Percentiles rank a stretch among this genome's conserved stretches.
These are phyloP conservation scores for Daldinia grandis DNA, from an alignment of 495 filamentous ascomycete species.

Conservation along the genomic window DNA sequence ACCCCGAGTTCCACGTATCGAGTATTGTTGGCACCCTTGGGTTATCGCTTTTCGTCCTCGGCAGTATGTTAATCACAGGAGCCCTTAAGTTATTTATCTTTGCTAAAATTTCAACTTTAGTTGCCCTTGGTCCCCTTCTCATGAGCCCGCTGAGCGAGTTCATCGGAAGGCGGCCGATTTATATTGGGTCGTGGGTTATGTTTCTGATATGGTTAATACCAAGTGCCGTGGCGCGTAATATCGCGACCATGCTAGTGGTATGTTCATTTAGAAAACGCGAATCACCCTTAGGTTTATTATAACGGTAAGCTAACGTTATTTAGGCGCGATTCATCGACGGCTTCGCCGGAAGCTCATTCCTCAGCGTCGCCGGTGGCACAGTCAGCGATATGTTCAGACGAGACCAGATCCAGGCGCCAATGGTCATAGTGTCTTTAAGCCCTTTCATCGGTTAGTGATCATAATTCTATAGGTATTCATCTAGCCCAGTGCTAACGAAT, in stretches of 20 bases:
- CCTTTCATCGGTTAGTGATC: constrained; percentile 76
- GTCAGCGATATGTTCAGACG: constrained; percentile 88
- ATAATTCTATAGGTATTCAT: constrained; percentile 38
- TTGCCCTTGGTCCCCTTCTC: constrained; percentile 76
- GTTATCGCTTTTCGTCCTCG: constrained; percentile 80
- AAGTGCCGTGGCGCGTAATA: constrained; percentile 84
- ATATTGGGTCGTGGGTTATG: constrained; percentile 76
- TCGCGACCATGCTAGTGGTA: constrained; percentile 78
- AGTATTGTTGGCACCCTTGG: constrained; percentile 80
- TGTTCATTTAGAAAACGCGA: constrained; percentile 1
- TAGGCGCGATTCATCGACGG: constrained; percentile 83
- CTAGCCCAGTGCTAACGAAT: constrained; percentile 42
- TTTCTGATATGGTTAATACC: constrained; percentile 91
- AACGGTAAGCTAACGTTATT: background rate
- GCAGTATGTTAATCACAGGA: constrained; percentile 52
- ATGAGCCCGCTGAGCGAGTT: constrained; percentile 74
- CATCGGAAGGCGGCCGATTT: constrained; percentile 87
- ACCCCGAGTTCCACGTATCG: constrained; percentile 74
- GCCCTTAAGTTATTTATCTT: constrained; percentile 28
- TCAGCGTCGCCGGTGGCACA: constrained; percentile 89
- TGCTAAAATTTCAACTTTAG: constrained; percentile 31
- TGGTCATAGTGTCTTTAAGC: constrained; percentile 73
- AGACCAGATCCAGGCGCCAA: constrained; percentile 71
- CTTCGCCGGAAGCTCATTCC: constrained; percentile 83
- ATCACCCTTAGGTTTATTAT: background rate